Evolutionary conservation across 345 rosid species (phyloP).

Genomic region (Camelina neglecta): DNA sequence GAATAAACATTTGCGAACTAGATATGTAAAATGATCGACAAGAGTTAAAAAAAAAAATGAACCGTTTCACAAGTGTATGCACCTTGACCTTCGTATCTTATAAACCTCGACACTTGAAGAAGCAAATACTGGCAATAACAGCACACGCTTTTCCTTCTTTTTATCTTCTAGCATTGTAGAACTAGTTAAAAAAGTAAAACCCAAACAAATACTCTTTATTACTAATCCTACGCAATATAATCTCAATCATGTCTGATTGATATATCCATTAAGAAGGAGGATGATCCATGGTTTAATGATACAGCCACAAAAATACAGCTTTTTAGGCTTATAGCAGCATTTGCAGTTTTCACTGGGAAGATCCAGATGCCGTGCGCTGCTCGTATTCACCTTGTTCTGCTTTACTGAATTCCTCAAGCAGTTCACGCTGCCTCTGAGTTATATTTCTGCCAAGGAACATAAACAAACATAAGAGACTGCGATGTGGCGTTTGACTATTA

Average conservation of each 20-base stretch:
- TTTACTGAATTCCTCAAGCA: constrained; percentile 89
- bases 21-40: neutral
- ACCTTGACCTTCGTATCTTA: neutral
- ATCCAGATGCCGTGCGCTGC: constrained; percentile 77
- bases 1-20: neutral
- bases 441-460: constrained; percentile 56
- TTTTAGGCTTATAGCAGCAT: neutral
- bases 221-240: constrained; percentile 32
- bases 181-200: constrained; percentile 7
- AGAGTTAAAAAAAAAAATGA: neutral
- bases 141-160: constrained; percentile 12
- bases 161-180: constrained; percentile 17
- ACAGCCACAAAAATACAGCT: constrained; percentile 26
- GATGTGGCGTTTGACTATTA: neutral
- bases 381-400: constrained; percentile 83
- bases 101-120: neutral
- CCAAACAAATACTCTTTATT: constrained; percentile 34
- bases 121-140: constrained; percentile 24
- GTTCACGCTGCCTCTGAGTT: constrained; percentile 81
- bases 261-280: constrained; percentile 15
- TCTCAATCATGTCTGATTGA: constrained; percentile 31
- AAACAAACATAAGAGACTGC: constrained; percentile 5
- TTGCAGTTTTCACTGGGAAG: constrained; percentile 58
- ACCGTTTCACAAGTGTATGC: neutral
- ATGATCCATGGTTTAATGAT: neutral